These are phyloP conservation scores for Casuarina glauca DNA, from an alignment of 306 rosid genomes.

Conservation along the genomic window DNA sequence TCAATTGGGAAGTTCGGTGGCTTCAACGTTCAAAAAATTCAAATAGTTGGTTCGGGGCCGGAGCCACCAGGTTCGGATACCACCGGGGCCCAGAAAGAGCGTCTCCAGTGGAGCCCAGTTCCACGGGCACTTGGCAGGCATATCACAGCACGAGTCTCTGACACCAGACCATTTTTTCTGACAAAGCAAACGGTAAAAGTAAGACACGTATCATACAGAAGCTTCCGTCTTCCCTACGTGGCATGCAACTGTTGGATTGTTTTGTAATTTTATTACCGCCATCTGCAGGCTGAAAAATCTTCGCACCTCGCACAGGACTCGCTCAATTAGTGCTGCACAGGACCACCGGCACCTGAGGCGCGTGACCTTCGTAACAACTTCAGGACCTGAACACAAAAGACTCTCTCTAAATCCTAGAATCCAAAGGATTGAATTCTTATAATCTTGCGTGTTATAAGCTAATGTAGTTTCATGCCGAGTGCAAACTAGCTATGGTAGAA, in stretches of 20 bases:
- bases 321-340: neutral
- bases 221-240: constrained; percentile 20
- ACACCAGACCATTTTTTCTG: neutral
- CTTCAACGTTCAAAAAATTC: constrained; percentile 73
- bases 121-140: constrained; percentile 12
- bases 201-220: neutral
- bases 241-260: neutral
- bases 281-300: constrained; percentile 5
- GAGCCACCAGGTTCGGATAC: constrained; percentile 38
- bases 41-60: constrained; percentile 47
- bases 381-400: too few relatives aligned
- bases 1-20: constrained; percentile 7
- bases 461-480: too few relatives aligned
- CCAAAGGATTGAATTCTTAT: too few relatives aligned
- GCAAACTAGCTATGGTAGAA: neutral
- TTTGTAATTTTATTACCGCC: too few relatives aligned
- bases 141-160: neutral
- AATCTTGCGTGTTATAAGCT: too few relatives aligned
- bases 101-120: constrained; percentile 44
- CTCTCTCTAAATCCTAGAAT: too few relatives aligned
- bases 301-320: constrained; percentile 3
- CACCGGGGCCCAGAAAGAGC: constrained; percentile 51
- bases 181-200: constrained; percentile 3
- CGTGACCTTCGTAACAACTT: constrained; percentile 11
- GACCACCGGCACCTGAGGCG: constrained; percentile 31